phyloP scores from a whole-genome alignment of 768 basidiomycete genomes.

The Tulasnella sp. region DNA sequence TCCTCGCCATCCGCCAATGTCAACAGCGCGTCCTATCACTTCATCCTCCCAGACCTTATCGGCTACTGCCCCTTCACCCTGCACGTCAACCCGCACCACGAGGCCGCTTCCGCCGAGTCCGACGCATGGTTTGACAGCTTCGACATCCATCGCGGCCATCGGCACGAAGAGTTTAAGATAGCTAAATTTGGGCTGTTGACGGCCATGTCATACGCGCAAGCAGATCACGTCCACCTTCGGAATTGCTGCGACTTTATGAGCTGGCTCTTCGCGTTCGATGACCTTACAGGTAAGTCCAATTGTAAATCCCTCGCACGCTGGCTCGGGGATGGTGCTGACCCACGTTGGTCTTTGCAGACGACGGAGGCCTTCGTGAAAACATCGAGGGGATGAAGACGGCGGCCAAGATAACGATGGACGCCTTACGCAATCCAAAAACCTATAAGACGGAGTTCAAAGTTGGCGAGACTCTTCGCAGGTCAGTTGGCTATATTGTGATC shows the following conservation, averaged over 20 bases:
- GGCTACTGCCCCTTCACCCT: slow-evolving; percentile 41
- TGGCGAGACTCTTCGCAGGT: slow-evolving; percentile 66
- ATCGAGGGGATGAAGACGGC: slow-evolving; percentile 41
- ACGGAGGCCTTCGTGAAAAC: slow-evolving; percentile 45
- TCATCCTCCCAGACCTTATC: slow-evolving; percentile 65
- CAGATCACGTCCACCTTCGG: slow-evolving; percentile 47
- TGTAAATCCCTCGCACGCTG: too few species aligned
- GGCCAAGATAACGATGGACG: slow-evolving; percentile 58
- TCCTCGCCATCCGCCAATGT: too few species aligned
- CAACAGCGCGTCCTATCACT: neutral
- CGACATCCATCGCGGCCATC: neutral
- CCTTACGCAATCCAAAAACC: slow-evolving; percentile 53
- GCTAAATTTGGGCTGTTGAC: slow-evolving; percentile 41
- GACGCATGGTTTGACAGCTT: slow-evolving; percentile 13
- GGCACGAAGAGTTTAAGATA: neutral
- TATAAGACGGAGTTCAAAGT: slow-evolving; percentile 47
- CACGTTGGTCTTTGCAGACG: slow-evolving; percentile 32
- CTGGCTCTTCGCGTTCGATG: slow-evolving; percentile 69
- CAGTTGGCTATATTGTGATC: slow-evolving; percentile 27
- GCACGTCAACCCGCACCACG: slow-evolving; percentile 12
- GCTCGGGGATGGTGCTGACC: too few species aligned
- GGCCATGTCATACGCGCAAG: slow-evolving; percentile 55
- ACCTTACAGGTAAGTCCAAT: slow-evolving; percentile 39
- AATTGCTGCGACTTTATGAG: slow-evolving; percentile 69
- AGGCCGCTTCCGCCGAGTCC: slow-evolving; percentile 8